Evolutionary conservation across 768 basidiomycete species (phyloP).

Genomic region (Boletus tomentosulus): DNA sequence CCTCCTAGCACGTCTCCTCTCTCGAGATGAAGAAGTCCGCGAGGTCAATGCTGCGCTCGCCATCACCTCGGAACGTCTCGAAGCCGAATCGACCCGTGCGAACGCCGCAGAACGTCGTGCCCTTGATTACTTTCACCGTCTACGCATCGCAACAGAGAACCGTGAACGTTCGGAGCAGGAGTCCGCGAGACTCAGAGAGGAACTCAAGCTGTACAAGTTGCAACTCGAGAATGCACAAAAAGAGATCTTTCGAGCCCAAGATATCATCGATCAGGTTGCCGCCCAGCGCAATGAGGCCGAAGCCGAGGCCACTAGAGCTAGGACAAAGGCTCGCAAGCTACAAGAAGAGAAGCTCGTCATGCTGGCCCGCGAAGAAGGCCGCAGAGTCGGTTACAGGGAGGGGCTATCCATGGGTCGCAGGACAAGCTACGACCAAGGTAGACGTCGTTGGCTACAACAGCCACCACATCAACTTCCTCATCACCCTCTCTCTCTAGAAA

Average conservation of each 20-base stretch:
- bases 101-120: conserved; percentile 43
- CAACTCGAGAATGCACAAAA: conserved; percentile 43
- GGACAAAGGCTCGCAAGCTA: conserved; percentile 41
- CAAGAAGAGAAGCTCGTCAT: conserved; percentile 40
- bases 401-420: conserved; percentile 35
- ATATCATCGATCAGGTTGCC: conserved; percentile 40
- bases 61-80: conserved; percentile 32
- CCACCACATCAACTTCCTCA: conserved; percentile 12
- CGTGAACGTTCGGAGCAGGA: conserved; percentile 39
- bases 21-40: conserved; percentile 29
- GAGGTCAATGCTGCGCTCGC: conserved; percentile 27
- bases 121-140: conserved; percentile 41
- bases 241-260: conserved; percentile 41
- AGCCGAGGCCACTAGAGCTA: conserved; percentile 40
- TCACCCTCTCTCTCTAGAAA: conserved; percentile 10
- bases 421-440: conserved; percentile 29
- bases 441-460: conserved; percentile 6
- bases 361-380: conserved; percentile 42
- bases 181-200: conserved; percentile 34
- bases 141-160: conserved; percentile 39
- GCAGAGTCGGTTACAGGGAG: conserved; percentile 38
- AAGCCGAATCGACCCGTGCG: conserved; percentile 40
- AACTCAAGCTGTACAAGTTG: conserved; percentile 43
- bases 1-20: conserved; percentile 28
- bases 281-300: conserved; percentile 43